Percentiles rank a stretch among this genome's conserved stretches.
Evolutionary conservation across 106 monocot species (phyloP).

Genomic region (Allium fistulosum): DNA sequence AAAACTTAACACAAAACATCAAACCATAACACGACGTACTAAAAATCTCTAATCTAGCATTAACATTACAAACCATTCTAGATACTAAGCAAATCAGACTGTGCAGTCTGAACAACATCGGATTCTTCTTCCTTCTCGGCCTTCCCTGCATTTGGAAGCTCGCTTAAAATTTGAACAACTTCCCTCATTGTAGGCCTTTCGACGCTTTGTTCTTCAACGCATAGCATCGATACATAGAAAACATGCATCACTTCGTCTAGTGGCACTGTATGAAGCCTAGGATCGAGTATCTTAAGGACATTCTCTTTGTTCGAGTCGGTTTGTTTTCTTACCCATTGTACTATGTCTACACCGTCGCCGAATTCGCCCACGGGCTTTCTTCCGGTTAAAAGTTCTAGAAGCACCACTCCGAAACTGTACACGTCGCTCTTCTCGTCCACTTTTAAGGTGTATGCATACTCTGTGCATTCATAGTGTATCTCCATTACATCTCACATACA

Average conservation of each 20-base stretch:
- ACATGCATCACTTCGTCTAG: conserved; percentile 39
- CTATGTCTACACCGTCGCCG: conserved; percentile 63
- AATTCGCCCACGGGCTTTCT: conserved; percentile 59
- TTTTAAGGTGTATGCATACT: conserved; percentile 67
- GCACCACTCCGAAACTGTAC: conserved; percentile 73
- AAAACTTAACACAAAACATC: neutral
- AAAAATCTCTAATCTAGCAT: neutral
- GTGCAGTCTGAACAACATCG: conserved; percentile 1
- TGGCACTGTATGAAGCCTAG: conserved; percentile 37
- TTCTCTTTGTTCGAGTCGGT: conserved; percentile 44
- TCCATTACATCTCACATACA: neutral
- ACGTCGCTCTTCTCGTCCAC: conserved; percentile 73
- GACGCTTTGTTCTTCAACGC: conserved; percentile 52
- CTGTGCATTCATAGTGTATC: conserved; percentile 8
- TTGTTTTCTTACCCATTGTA: conserved; percentile 46
- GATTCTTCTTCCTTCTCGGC: conserved; percentile 2
- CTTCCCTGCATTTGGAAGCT: conserved; percentile 14
- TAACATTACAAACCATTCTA: conserved; percentile 5
- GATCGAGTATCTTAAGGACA: conserved; percentile 45
- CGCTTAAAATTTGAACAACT: conserved; percentile 53
- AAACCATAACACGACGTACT: neutral
- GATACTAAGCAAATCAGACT: conserved; percentile 35
- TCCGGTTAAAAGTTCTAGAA: conserved; percentile 57
- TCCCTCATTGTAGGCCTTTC: conserved; percentile 65
- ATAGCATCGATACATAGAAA: conserved; percentile 56